These are phyloP conservation scores for Geoglossum cookeanum DNA, from an alignment of 2,329 filamentous ascomycete species.

Conservation along the genomic window DNA sequence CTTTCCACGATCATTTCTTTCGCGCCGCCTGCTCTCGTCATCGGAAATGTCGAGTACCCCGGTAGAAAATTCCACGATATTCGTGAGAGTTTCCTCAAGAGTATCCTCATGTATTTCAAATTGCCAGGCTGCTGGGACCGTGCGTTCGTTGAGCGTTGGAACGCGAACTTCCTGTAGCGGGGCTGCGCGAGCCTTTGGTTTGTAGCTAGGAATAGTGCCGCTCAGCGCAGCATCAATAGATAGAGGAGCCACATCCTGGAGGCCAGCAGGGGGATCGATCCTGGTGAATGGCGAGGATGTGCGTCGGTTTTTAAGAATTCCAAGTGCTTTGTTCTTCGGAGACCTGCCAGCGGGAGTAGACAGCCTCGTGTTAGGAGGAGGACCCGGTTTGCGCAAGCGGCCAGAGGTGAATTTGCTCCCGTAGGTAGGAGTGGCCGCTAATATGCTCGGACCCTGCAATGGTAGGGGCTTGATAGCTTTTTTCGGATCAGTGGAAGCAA, in stretches of 20 bases:
- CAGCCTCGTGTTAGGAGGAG: background rate
- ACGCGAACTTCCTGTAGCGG: slow-evolving; percentile 6
- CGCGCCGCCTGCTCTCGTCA: slow-evolving; percentile 22
- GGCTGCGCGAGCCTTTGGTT: slow-evolving; percentile 13
- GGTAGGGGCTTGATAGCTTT: background rate
- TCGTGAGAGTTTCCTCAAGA: slow-evolving; percentile 29
- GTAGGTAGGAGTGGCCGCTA: background rate
- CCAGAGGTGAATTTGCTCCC: background rate
- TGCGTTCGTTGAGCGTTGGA: slow-evolving; percentile 18
- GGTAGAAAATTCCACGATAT: slow-evolving; percentile 33
- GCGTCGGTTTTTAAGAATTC: slow-evolving; percentile 24
- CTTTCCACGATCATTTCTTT: slow-evolving; percentile 23
- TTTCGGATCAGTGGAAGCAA: background rate
- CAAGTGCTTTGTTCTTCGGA: slow-evolving; percentile 28
- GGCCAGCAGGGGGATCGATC: slow-evolving; percentile 26
- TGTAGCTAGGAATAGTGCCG: slow-evolving; percentile 23
- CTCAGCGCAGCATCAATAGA: slow-evolving; percentile 31
- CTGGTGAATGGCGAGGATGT: slow-evolving; percentile 26
- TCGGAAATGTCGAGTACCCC: slow-evolving; percentile 30
- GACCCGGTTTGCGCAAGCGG: background rate
- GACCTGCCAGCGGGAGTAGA: slow-evolving; percentile 20
- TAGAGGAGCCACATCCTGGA: slow-evolving; percentile 21
- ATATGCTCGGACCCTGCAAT: background rate
- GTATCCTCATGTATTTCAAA: slow-evolving; percentile 34
- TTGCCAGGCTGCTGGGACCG: slow-evolving; percentile 30